Base-by-base conservation (phyloP, 1,284 basidiomycete genomes). In the Fistulinella staudtii region DNA sequence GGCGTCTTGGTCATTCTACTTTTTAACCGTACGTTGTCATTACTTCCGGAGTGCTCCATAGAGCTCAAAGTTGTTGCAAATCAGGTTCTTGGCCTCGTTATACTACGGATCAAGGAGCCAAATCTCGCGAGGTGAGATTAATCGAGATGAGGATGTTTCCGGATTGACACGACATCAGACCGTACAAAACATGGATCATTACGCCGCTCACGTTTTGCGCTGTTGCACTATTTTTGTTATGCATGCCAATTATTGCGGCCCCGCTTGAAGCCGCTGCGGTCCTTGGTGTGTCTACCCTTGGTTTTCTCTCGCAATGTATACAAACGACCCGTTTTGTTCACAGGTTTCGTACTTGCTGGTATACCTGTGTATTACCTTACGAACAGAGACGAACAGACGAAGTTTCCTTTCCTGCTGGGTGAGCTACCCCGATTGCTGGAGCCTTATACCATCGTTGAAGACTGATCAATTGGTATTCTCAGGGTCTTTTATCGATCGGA, bases 171-270 rank as follows among this genome's bases (percentile, higher is more conserved):
- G 23, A 29, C 14, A 17, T 52, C 10, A 89, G 93, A 51, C 93
- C 93, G 0, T 97, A 97, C 64, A 87, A 82, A 58, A 89, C 93
- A 1, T 97, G 85, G 83, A 83, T 98, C 25, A 76, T 80, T 15
- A 98, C 94, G 0, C 95, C 95, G 0, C 73, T 99, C 23, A 80
- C 78, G 5, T 99, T 99, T 66, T 95, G 93, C 53, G 83, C 79
- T 82, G 85, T 94, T 17, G 91, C 93, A 2, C 69, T 96, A 48
- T 98, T 98, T 69, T 73, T 99, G 40, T 71, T 99, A 5, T 85
- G 89, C 56, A 97, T 99, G 91, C 94, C 94, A 3, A 77, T 96
- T 41, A 88, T 96, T 47, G 93, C 93, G 2, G 93, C 94, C 13
- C 96, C 95, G 1, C 67, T 87, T 20, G 89, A 97, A 64, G 92